Evolutionary conservation across 2,329 filamentous ascomycete genomes (phyloP), one percentile per base, ranked within the genome.

Genomic region (Alternaria burnsii): DNA sequence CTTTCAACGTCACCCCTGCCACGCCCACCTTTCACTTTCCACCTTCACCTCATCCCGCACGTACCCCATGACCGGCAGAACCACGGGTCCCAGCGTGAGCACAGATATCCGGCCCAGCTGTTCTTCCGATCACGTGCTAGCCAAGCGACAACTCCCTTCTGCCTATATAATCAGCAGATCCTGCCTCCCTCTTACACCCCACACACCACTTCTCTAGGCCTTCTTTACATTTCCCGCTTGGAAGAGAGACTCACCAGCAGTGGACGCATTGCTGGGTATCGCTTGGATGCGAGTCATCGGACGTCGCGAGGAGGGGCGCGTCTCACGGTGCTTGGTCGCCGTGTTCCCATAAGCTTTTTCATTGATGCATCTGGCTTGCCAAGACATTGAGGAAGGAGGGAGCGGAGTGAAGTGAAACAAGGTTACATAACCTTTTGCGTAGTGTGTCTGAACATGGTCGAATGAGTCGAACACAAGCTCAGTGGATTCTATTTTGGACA

Each of bases 301-400:
- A 46, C 6, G 28, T 38, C 46, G 55, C 44, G 55, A 20, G 38
- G 30, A 18, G 55, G 55, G 40, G 55, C 55, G 55, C 12, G 20
- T 22, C 38, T 46, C 55, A 52, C 55, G 30, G 24, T 38, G 26
- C 34, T 28, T 18, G 38, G 30, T 28, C 51, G 30, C 30, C 52
- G 38, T 52, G 55, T 52, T 43, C 47, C 30, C 24, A 44, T 16
- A 22, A 38, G 34, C 30, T 61, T 61, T 58, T 53, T 58, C 54
- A 53, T 61, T 58, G 43, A 26, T 53, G 24, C 16, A 10, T 38
- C 36, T 50, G 46, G 58, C 48, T 53, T 50, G 58, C 54, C 14
- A 56, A 54, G 16, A n/a, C 42, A 46, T 58, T 53, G 54, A 61
- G 50, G 58, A 53, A 61, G 58, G 41, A 42, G 46, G 41, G 5